Conservation (phyloP, 2,329 filamentous ascomycete genomes). For the Cryphonectria carpinicola region DNA sequence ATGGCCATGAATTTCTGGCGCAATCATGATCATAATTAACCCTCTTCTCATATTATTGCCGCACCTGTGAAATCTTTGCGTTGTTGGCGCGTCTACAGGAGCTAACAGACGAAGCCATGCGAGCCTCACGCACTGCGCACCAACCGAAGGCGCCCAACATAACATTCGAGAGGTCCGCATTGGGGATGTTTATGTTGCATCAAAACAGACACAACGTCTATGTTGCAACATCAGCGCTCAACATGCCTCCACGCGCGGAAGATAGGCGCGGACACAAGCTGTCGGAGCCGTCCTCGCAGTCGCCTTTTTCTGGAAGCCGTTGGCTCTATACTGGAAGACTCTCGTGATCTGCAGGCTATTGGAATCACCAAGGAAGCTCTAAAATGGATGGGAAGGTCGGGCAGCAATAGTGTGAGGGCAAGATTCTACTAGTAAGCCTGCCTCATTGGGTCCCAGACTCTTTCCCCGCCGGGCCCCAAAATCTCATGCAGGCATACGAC, state of each 20-base stretch:
- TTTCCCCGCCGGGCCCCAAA: too few relatives aligned
- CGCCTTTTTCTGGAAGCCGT: background rate
- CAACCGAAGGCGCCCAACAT: background rate
- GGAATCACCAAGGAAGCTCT: background rate
- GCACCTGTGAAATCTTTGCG: background rate
- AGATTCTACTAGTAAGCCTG: background rate
- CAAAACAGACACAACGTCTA: background rate
- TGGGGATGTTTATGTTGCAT: background rate
- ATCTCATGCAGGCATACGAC: slow-evolving; percentile 15
- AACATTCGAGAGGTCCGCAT: background rate
- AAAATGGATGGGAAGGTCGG: background rate
- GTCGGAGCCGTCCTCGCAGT: slow-evolving; percentile 11
- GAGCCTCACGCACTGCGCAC: background rate
- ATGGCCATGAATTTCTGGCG: background rate
- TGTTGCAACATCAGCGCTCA: background rate
- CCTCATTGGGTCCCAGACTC: background rate
- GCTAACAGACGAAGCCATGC: background rate
- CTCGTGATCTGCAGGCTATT: background rate
- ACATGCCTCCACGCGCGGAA: slow-evolving; percentile 18
- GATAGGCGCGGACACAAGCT: slow-evolving; percentile 15
- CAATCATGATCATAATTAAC: background rate
- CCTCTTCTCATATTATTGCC: background rate
- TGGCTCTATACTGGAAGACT: background rate
- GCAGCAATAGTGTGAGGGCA: background rate
- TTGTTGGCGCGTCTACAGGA: background rate